Evolutionary conservation across 2,329 filamentous ascomycete genomes (phyloP).

Genomic region (Phyllosticta citriasiana): DNA sequence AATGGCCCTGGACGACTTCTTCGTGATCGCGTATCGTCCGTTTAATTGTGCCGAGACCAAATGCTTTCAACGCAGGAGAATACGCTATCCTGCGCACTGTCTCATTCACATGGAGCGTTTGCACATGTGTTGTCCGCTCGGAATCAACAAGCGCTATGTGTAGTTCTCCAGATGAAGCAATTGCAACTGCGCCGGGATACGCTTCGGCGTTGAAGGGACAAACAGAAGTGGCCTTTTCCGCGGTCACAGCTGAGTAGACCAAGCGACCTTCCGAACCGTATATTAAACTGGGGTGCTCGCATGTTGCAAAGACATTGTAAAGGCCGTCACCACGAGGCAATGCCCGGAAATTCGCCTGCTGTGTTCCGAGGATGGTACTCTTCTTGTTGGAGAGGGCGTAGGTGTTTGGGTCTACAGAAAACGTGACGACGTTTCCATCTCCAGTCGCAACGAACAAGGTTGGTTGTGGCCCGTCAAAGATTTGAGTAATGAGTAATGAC

Average conservation of each 20-base stretch:
- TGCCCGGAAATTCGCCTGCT: slow-evolving; percentile 71
- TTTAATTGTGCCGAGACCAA: slow-evolving; percentile 78
- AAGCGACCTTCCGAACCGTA: slow-evolving; percentile 82
- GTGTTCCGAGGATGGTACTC: slow-evolving; percentile 74
- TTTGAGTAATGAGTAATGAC: slow-evolving; percentile 67
- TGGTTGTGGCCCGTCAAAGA: slow-evolving; percentile 56
- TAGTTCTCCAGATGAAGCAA: slow-evolving; percentile 67
- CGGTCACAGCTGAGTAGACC: slow-evolving; percentile 87
- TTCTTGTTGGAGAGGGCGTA: slow-evolving; percentile 62
- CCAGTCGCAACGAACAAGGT: slow-evolving; percentile 86
- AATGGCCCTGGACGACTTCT: slow-evolving; percentile 69
- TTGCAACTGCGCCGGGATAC: slow-evolving; percentile 69
- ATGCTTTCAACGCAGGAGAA: slow-evolving; percentile 65
- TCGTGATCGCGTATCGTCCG: slow-evolving; percentile 59
- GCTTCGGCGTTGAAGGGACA: slow-evolving; percentile 73
- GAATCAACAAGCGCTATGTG: slow-evolving; percentile 74
- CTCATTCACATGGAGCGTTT: slow-evolving; percentile 65
- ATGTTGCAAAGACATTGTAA: slow-evolving; percentile 82
- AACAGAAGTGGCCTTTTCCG: slow-evolving; percentile 71
- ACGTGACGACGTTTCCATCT: slow-evolving; percentile 83
- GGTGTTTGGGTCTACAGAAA: slow-evolving; percentile 54
- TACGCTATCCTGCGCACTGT: slow-evolving; percentile 84
- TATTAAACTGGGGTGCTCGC: slow-evolving; percentile 87
- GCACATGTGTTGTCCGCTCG: slow-evolving; percentile 79
- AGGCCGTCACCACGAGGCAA: slow-evolving; percentile 57